Evolutionary conservation across 768 basidiomycete genomes (phyloP).

Genomic region (Strobilomyces echinocephalus): DNA sequence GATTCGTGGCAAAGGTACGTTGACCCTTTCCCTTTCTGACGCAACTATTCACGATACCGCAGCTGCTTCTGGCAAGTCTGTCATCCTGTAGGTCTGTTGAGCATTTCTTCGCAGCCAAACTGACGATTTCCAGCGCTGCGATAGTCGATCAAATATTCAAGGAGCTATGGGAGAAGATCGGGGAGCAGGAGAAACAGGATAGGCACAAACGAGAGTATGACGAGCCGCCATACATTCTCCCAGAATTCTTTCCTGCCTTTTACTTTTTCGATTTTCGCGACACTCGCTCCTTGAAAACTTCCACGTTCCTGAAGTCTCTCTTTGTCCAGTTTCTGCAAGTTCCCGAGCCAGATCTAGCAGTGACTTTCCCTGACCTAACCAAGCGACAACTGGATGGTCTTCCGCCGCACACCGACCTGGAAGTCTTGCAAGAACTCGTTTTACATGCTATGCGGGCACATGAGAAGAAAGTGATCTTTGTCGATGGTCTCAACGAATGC

Average conservation of each 20-base stretch:
- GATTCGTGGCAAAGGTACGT: slow-evolving; percentile 23
- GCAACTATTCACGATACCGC: slow-evolving; percentile 1
- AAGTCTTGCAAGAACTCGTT: slow-evolving; percentile 13
- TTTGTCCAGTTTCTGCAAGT: slow-evolving; percentile 26
- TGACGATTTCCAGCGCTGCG: slow-evolving; percentile 17
- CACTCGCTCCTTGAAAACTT: slow-evolving; percentile 12
- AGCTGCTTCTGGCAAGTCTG: slow-evolving; percentile 24
- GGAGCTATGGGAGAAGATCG: slow-evolving; percentile 21
- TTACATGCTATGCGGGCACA: slow-evolving; percentile 22
- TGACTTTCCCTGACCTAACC: slow-evolving; percentile 20
- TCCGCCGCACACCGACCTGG: slow-evolving; percentile 17
- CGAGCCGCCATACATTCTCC: slow-evolving; percentile 15
- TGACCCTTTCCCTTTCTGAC: background rate
- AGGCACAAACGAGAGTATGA: slow-evolving; percentile 13
- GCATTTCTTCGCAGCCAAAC: background rate
- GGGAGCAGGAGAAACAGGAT: slow-evolving; percentile 17
- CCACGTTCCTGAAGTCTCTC: slow-evolving; percentile 22
- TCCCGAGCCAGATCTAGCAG: slow-evolving; percentile 15
- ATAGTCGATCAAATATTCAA: slow-evolving; percentile 23
- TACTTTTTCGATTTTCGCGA: slow-evolving; percentile 30
- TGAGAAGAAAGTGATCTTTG: slow-evolving; percentile 18
- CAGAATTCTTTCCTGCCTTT: slow-evolving; percentile 24
- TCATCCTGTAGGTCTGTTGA: slow-evolving; percentile 17
- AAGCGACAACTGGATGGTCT: slow-evolving; percentile 13
- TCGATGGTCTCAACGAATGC: slow-evolving; percentile 27